Conservation (phyloP, 2,329 filamentous ascomycete genomes). For the Xenoacremonium recifei region DNA sequence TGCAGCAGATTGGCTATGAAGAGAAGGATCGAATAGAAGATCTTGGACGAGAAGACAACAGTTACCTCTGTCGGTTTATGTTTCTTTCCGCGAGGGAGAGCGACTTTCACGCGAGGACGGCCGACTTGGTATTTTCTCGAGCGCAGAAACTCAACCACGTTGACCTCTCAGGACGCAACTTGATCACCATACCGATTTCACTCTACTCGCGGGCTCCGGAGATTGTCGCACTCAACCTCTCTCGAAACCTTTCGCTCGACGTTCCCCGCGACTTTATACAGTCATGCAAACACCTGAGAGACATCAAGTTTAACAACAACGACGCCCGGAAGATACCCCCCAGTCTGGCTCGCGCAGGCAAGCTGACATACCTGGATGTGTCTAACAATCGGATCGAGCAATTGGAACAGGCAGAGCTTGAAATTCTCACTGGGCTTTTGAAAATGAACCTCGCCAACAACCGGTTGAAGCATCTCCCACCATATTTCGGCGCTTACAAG, state of each 20-base stretch:
- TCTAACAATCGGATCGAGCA: constrained; percentile 92
- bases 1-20: constrained; percentile 90
- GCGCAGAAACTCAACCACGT: constrained; percentile 92
- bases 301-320: constrained; percentile 95
- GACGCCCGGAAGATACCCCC: constrained; percentile 83
- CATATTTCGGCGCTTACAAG: constrained; percentile 79
- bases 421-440: constrained; percentile 71
- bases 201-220: constrained; percentile 89
- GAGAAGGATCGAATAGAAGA: constrained; percentile 87
- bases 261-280: constrained; percentile 96
- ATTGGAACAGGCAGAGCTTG: constrained; percentile 79
- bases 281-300: constrained; percentile 83
- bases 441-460: constrained; percentile 96
- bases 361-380: constrained; percentile 85
- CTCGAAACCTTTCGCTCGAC: constrained; percentile 86
- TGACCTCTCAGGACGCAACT: constrained; percentile 83
- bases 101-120: constrained; percentile 65
- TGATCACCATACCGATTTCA: constrained; percentile 91
- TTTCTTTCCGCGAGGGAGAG: constrained; percentile 89
- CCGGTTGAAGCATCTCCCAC: constrained; percentile 72
- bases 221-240: constrained; percentile 93
- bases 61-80: constrained; percentile 92
- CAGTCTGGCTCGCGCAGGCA: constrained; percentile 77
- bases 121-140: constrained; percentile 79
- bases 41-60: constrained; percentile 93